These are phyloP conservation scores for Fusarium torulosum DNA, from an alignment of 2,329 filamentous ascomycete genomes.

Conservation along the genomic window DNA sequence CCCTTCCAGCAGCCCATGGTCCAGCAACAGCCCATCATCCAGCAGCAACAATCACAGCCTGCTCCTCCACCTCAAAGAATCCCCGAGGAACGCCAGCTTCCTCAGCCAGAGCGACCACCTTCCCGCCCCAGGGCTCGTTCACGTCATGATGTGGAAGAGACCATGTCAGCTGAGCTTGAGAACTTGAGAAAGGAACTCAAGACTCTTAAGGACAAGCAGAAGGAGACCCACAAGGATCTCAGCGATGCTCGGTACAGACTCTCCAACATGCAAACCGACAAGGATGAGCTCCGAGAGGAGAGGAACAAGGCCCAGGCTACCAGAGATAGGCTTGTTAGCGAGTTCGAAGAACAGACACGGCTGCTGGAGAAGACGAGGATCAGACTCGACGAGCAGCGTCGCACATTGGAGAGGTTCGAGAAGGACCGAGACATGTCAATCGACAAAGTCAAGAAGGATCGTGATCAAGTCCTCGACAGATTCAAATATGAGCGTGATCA, in stretches of 20 bases:
- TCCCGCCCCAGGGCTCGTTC: constrained; percentile 38
- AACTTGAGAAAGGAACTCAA: constrained; percentile 42
- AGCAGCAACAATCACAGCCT: constrained; percentile 33
- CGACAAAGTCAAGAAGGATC: constrained; percentile 41
- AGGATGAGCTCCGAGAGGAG: constrained; percentile 45
- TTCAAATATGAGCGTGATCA: constrained; percentile 40
- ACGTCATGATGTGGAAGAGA: constrained; percentile 38
- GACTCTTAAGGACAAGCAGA: constrained; percentile 41
- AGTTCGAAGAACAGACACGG: constrained; percentile 38
- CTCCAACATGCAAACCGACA: constrained; percentile 44
- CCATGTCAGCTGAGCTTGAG: constrained; percentile 42
- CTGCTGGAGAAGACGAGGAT: constrained; percentile 35
- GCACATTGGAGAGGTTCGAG: constrained; percentile 39
- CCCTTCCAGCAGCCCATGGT: constrained; percentile 26
- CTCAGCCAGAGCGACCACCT: constrained; percentile 29
- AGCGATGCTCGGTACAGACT: constrained; percentile 44
- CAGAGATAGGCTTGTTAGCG: constrained; percentile 37
- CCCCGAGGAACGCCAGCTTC: constrained; percentile 34
- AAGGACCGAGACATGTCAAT: constrained; percentile 37
- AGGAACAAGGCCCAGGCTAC: constrained; percentile 44
- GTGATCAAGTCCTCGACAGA: constrained; percentile 26
- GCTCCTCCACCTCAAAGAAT: constrained; percentile 25
- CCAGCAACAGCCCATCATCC: constrained; percentile 29
- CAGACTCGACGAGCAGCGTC: constrained; percentile 39
- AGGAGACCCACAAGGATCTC: constrained; percentile 42